phyloP scores from a whole-genome alignment of 176 grass and related monocot genomes.

The Bothriochloa decipiens region DNA sequence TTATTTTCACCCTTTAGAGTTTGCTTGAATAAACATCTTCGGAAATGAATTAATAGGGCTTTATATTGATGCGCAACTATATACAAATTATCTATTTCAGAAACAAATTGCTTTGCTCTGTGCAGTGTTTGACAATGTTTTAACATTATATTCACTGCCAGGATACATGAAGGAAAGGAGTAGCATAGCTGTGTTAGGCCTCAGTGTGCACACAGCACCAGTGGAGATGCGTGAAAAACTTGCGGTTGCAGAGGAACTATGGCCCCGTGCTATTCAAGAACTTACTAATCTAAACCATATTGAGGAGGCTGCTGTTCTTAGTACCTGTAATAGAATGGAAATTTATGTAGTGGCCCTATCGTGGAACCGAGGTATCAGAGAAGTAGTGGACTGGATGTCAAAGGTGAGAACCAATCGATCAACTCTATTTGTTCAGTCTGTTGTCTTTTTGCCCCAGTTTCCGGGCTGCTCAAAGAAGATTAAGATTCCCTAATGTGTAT shows the following conservation, averaged over 20 bases:
- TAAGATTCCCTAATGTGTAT: conserved; percentile 37
- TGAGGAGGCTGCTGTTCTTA: conserved; percentile 98
- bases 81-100: not conserved
- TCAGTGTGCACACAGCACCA: conserved; percentile 90
- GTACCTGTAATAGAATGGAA: conserved; percentile 98
- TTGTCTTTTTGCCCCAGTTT: conserved; percentile 22
- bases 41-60: not conserved
- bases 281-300: conserved; percentile 85
- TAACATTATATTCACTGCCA: conserved; percentile 42
- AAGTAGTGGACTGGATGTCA: conserved; percentile 97
- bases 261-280: conserved; percentile 91
- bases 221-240: conserved; percentile 98
- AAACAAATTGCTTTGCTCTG: conserved; percentile 2
- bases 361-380: conserved; percentile 96
- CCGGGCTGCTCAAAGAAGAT: conserved; percentile 31
- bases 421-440: conserved; percentile 20
- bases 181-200: conserved; percentile 90
- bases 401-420: conserved; percentile 62
- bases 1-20: not conserved
- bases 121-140: conserved; percentile 38
- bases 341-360: conserved; percentile 94
- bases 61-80: not conserved
- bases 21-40: not conserved
- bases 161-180: conserved; percentile 98
- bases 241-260: conserved; percentile 87